Percentiles rank a stretch among this genome's conserved stretches.
Evolutionary conservation across 345 rosid genomes (phyloP).

Genomic region (Draba incana): DNA sequence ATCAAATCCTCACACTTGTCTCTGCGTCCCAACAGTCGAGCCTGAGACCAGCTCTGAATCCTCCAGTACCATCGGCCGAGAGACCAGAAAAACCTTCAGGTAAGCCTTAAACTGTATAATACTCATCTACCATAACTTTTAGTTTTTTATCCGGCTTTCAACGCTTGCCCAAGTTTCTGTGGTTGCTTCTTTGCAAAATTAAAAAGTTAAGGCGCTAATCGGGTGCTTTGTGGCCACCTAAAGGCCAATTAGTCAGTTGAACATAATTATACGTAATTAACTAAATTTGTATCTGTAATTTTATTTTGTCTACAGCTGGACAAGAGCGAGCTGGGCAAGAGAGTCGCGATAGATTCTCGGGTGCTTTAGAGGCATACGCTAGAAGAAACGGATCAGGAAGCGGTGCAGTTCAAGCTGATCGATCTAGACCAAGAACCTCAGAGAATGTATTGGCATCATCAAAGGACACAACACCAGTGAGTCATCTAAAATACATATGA

Average conservation of each 20-base stretch:
- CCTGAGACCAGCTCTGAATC: slow-evolving; percentile 60
- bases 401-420: slow-evolving; percentile 51
- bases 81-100: slow-evolving; percentile 77
- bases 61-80: slow-evolving; percentile 62
- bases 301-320: slow-evolving; percentile 43
- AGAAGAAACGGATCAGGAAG: slow-evolving; percentile 66
- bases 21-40: slow-evolving; percentile 49
- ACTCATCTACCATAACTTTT: not conserved
- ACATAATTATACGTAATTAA: not conserved
- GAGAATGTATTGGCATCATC: slow-evolving; percentile 63
- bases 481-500: slow-evolving; percentile 25
- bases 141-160: not conserved
- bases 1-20: slow-evolving; percentile 24
- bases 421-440: slow-evolving; percentile 57
- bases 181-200: not conserved
- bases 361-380: slow-evolving; percentile 77
- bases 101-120: slow-evolving; percentile 46
- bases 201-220: not conserved
- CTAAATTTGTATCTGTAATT: not conserved
- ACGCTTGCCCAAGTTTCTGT: not conserved
- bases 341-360: slow-evolving; percentile 65
- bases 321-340: slow-evolving; percentile 73
- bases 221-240: slow-evolving; percentile 2
- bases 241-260: slow-evolving; percentile 4
- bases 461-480: slow-evolving; percentile 56